Evolutionary conservation across 768 basidiomycete species (phyloP), one percentile per base, ranked within the genome.

Genomic region (Macrocybe gigantea): DNA sequence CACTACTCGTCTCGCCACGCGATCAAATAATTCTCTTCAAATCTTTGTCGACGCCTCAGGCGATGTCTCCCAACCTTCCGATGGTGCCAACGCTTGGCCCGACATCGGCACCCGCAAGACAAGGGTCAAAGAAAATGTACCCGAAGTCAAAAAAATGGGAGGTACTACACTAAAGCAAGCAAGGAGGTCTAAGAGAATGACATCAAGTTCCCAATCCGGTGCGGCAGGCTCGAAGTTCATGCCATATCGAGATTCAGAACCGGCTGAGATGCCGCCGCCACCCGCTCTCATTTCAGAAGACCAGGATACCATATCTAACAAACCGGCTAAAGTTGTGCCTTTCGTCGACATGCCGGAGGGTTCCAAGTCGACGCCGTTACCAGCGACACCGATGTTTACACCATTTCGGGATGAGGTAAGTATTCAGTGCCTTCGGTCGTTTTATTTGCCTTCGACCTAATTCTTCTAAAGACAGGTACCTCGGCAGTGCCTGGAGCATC

Each of bases 101-200:
- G 88, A 90, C 49, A 61, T 91, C 1, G 88, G 86, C 13, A 82
- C 87, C 50, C 85, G 88, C 56, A 86, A 85, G 61, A 75, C 81
- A 5, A 77, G 88, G 45, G 71, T 88, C 55, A 91, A 90, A 56
- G 88, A 91, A 67, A 91, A 91, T 55, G 67, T 82, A 1, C 79
- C 78, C 6, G 85, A 85, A 61, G 77, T 79, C 31, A 77, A 78
- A 61, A 86, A 84, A 69, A 73, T 84, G 44, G 75, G 62, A 2
- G 88, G 86, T 8, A 75, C 84, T 48, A 87, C 76, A 30, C 51
- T 90, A 37, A 80, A 77, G 50, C 82, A 85, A 50, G 70, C 80
- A 12, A 80, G 83, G 29, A 71, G 71, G 49, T 60, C 78, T 29
- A 78, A 75, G 59, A 71, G 85, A 22, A 56, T 79, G 31, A 74